phyloP scores from a whole-genome alignment of 331 rosid genomes.

The Malus hybrid region DNA sequence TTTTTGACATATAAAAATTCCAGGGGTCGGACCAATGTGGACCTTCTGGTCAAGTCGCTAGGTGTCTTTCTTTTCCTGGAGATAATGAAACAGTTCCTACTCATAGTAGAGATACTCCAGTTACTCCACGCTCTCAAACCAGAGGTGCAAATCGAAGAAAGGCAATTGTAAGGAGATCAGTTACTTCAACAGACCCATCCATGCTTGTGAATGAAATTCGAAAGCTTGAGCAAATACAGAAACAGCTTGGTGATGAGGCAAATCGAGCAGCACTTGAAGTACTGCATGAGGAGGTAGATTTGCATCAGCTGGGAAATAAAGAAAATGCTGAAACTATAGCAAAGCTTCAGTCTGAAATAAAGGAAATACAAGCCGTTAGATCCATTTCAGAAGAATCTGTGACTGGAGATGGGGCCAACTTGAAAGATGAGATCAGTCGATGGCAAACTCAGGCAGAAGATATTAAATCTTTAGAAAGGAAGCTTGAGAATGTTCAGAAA shows the following conservation, averaged over 20 bases:
- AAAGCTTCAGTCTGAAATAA: conserved; percentile 64
- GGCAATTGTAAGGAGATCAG: conserved; percentile 61
- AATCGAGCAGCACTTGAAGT: conserved; percentile 73
- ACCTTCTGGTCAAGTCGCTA: conserved; percentile 66
- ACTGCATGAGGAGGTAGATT: conserved; percentile 72
- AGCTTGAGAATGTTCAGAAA: conserved; percentile 81
- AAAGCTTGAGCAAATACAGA: conserved; percentile 55
- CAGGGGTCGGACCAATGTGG: conserved; percentile 54
- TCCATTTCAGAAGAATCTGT: conserved; percentile 54
- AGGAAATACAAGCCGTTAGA: conserved; percentile 57
- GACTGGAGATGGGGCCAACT: conserved; percentile 50
- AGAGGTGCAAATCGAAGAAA: conserved; percentile 40
- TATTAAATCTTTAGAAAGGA: conserved; percentile 3
- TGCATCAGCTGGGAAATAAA: conserved; percentile 63
- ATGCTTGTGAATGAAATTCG: conserved; percentile 31
- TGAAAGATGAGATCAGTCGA: conserved; percentile 66
- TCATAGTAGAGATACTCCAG: conserved; percentile 29
- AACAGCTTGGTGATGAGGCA: conserved; percentile 84
- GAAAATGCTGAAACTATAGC: conserved; percentile 81
- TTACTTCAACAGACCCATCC: conserved; percentile 71
- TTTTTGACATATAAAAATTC: conserved; percentile 13
- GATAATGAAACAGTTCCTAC: conserved; percentile 34
- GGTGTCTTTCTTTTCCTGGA: conserved; percentile 72
- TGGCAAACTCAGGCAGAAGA: conserved; percentile 61
- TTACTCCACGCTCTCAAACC: conserved; percentile 1